A percentile compares a stretch with the other conserved stretches of the same genome.
Evolutionary conservation across 805 yeast genomes (phyloP).

Genomic region (Wickerhamiella azymoides): DNA sequence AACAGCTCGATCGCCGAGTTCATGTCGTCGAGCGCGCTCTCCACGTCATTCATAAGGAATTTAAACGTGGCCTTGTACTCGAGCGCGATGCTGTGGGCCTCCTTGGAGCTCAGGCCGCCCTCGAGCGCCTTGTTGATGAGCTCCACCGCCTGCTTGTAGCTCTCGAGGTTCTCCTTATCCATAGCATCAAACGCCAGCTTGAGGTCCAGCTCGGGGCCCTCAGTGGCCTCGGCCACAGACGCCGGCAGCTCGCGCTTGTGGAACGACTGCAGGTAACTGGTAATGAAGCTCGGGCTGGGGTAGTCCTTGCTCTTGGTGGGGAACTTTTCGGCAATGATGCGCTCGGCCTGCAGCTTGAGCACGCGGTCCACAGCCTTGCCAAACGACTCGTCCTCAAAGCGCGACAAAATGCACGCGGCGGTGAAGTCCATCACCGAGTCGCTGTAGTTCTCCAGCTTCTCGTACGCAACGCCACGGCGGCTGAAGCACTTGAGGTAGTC

Average conservation of each 20-base stretch:
- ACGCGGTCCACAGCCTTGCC: constrained; percentile 80
- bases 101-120: constrained; percentile 14
- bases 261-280: constrained; percentile 84
- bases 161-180: constrained; percentile 34
- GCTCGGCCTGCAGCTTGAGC: constrained; percentile 64
- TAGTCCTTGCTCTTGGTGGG: constrained; percentile 50
- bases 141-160: constrained; percentile 48
- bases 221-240: constrained; percentile 37
- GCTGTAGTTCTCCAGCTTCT: constrained; percentile 57
- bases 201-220: constrained; percentile 51
- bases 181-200: constrained; percentile 50
- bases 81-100: constrained; percentile 49
- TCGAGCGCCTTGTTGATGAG: constrained; percentile 26
- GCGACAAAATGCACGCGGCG: constrained; percentile 73
- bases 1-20: constrained; percentile 47
- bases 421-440: constrained; percentile 90
- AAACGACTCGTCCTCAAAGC: constrained; percentile 60
- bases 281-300: constrained; percentile 42
- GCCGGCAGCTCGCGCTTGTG: constrained; percentile 36
- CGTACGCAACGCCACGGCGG: constrained; percentile 90
- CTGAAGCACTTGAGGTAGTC: constrained; percentile 82
- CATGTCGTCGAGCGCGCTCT: constrained; percentile 48
- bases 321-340: constrained; percentile 37
- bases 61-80: constrained; percentile 75
- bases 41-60: constrained; percentile 64